A percentile compares a stretch with the other conserved stretches of the same genome.
Conservation (phyloP, 345 rosid genomes). For the Brassica carinata region DNA sequence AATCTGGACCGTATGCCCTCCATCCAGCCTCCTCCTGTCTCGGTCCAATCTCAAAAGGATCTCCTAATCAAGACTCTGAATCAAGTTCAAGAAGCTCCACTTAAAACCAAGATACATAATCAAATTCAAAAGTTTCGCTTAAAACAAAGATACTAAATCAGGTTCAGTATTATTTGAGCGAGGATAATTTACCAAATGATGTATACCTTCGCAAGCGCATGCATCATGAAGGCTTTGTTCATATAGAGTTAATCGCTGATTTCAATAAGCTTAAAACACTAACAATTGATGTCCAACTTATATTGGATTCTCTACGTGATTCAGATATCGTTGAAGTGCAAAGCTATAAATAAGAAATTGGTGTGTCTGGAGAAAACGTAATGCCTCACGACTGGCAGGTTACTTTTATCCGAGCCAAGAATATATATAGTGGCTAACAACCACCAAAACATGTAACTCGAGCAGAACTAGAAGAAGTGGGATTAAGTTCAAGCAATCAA, state of each 20-base stretch:
- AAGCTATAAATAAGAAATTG: slow-evolving; percentile 68
- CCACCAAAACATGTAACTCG: neutral
- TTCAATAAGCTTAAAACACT: slow-evolving; percentile 65
- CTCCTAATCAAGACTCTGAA: no score
- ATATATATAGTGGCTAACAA: neutral
- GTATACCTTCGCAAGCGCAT: slow-evolving; percentile 62
- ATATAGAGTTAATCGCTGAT: slow-evolving; percentile 61
- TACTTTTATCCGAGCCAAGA: slow-evolving; percentile 40
- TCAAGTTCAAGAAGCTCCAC: neutral
- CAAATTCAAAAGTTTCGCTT: neutral
- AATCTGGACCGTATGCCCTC: neutral
- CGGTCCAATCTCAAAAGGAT: slow-evolving; percentile 7
- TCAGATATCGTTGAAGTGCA: slow-evolving; percentile 65
- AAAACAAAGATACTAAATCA: neutral
- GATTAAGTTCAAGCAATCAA: neutral
- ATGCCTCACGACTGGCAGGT: slow-evolving; percentile 47
- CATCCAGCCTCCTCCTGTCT: neutral
- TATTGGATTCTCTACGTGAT: slow-evolving; percentile 56
- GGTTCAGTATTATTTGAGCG: slow-evolving; percentile 72
- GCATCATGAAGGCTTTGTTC: slow-evolving; percentile 88
- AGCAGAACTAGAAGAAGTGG: neutral
- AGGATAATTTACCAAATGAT: slow-evolving; percentile 63
- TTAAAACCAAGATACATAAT: neutral
- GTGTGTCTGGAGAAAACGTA: slow-evolving; percentile 55
- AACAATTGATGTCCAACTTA: slow-evolving; percentile 55